Conservation (phyloP, 148 eudicot genomes). For the Vaccinium macrocarpon region DNA sequence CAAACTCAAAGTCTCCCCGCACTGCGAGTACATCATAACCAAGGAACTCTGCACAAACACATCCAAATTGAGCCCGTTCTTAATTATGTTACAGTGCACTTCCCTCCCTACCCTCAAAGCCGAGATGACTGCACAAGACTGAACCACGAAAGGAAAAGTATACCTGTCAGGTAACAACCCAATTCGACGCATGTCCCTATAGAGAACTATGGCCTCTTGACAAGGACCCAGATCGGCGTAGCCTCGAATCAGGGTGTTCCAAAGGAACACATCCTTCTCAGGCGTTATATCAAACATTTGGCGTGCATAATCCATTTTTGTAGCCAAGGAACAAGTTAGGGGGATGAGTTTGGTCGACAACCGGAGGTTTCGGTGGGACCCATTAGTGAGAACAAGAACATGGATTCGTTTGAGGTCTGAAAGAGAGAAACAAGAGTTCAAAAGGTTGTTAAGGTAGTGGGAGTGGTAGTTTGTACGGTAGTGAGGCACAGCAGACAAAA, state of each 20-base stretch:
- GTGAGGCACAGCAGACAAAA: neutral
- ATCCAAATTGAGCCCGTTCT: conserved; percentile 15
- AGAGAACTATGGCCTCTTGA: conserved; percentile 19
- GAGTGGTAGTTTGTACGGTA: conserved; percentile 14
- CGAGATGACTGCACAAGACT: conserved; percentile 14
- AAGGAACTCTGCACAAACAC: conserved; percentile 24
- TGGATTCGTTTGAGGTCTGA: conserved; percentile 19
- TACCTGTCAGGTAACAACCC: conserved; percentile 21
- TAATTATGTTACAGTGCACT: conserved; percentile 21
- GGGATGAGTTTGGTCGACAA: conserved; percentile 22
- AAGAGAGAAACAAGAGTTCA: conserved; percentile 14
- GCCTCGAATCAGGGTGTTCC: conserved; percentile 25
- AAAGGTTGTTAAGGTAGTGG: conserved; percentile 12
- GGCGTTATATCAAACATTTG: conserved; percentile 25
- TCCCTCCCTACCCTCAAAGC: conserved; percentile 22
- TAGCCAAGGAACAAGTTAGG: neutral
- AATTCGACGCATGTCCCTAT: conserved; percentile 18
- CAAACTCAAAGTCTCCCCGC: conserved; percentile 8
- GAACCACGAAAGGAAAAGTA: conserved; percentile 24
- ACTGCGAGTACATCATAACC: conserved; percentile 22
- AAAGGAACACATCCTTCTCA: conserved; percentile 11
- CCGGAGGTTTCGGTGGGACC: conserved; percentile 14
- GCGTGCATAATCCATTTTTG: conserved; percentile 31
- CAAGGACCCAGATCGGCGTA: conserved; percentile 18
- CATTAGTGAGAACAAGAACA: conserved; percentile 20